Evolutionary conservation across 108 stramenopile genomes (phyloP), one percentile per base, ranked within the genome.

Genomic region (Nitzschia sp.): DNA sequence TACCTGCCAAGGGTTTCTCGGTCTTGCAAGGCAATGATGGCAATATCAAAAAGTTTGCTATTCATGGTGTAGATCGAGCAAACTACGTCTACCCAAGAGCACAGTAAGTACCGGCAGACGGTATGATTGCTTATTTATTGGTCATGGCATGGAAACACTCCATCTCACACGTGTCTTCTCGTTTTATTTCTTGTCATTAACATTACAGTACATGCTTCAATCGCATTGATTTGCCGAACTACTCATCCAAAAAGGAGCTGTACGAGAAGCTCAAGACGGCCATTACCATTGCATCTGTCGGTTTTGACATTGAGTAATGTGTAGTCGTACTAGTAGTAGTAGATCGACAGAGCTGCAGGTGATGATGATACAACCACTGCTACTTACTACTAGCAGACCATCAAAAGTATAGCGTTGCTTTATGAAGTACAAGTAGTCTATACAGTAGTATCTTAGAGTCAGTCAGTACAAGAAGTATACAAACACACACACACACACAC

Each of bases 21-120:
- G 84, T 91, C 1, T 70, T 99, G 22, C 99, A 98, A 77, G 94
- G 95, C 19, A 97, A 93, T 69, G 95, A 97, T 62, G 97, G 97
- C 27, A 85, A 84, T 58, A 96, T 96, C 59, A 91, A 95, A 53
- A 85, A 89, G 60, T 99, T 99, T 87, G 85, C 89, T 63, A 93
- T 99, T 59, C 91, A 98, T 72, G 89, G 90, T 2, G 83, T 96
- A 19, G 76, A 82, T 17, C 76, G 77, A 53, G 64, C 71, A 19
- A 30, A 29, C 29, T 84, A 79, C 27, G 58, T 87, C 21, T 97
- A 93, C 67, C 98, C 98, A 27, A 78, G 92, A 66, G 90, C 96
- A 5, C 98, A 98, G 56, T 57, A 57, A 57, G 56, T 57, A 3
- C 5, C 6, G 38, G 38, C 6, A 41, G n/a, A n/a, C n/a, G n/a